These are phyloP conservation scores for Heliocybe sulcata DNA, from an alignment of 1,284 basidiomycete genomes.

Conservation along the genomic window DNA sequence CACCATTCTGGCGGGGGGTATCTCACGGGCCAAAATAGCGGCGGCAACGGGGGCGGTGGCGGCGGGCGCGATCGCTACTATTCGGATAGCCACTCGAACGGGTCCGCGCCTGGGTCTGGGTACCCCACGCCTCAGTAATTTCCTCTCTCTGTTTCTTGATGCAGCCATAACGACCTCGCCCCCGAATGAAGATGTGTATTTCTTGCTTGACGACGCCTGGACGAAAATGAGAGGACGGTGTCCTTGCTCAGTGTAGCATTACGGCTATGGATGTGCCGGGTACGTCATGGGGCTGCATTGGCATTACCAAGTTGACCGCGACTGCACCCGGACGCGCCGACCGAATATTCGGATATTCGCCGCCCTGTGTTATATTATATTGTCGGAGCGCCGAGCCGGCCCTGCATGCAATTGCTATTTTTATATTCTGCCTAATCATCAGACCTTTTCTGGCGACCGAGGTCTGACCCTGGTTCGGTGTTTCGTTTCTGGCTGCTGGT, in stretches of 20 bases:
- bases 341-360: not conserved
- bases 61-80: not conserved
- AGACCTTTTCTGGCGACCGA: not conserved
- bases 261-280: not conserved
- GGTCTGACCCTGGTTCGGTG: not conserved
- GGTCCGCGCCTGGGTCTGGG: constrained; percentile 1
- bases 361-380: not conserved
- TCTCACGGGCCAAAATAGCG: not conserved
- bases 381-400: not conserved
- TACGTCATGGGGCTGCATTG: not conserved
- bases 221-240: not conserved
- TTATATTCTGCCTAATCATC: not conserved
- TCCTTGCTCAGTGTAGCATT: not conserved
- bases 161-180: not conserved
- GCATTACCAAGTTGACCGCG: not conserved
- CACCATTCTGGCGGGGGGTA: not conserved
- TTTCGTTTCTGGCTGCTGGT: not conserved
- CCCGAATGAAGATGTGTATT: not conserved
- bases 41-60: not conserved
- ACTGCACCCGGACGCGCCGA: not conserved
- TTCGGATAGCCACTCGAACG: not conserved
- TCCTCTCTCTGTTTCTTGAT: not conserved
- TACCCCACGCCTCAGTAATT: constrained; percentile 2
- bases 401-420: not conserved
- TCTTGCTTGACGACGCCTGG: not conserved